A percentile compares a stretch with the other conserved stretches of the same genome.
Conservation (phyloP, 1,284 basidiomycete species). For the Laetiporus sulphureus region DNA sequence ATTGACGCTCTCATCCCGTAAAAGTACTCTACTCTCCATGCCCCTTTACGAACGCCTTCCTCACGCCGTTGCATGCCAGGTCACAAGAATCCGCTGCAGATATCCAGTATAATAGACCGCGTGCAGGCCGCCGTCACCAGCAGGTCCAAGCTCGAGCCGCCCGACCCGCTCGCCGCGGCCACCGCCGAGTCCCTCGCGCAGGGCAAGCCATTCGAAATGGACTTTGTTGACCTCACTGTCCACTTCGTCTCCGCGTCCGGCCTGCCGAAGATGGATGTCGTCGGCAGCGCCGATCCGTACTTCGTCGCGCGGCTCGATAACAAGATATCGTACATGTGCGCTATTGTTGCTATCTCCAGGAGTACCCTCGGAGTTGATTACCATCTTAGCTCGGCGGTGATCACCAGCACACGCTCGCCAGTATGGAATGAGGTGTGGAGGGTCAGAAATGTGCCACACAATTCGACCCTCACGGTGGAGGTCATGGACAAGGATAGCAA, state of each 20-base stretch:
- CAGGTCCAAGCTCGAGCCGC: slow-evolving; percentile 10
- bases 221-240: slow-evolving; percentile 44
- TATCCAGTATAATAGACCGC: slow-evolving; percentile 16
- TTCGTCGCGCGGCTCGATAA: slow-evolving; percentile 63
- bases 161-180: slow-evolving; percentile 10
- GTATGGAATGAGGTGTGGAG: slow-evolving; percentile 74
- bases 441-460: slow-evolving; percentile 61
- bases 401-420: slow-evolving; percentile 48
- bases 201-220: slow-evolving; percentile 8
- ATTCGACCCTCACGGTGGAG: slow-evolving; percentile 49
- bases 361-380: not conserved
- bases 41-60: too few species aligned
- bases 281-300: slow-evolving; percentile 64
- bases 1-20: too few species aligned
- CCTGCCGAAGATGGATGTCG: slow-evolving; percentile 64
- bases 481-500: slow-evolving; percentile 64
- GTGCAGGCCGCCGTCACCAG: slow-evolving; percentile 14
- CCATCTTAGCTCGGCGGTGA: slow-evolving; percentile 54
- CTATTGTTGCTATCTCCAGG: slow-evolving; percentile 10
- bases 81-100: slow-evolving; percentile 10
- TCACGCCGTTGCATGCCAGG: slow-evolving; percentile 7
- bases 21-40: too few species aligned
- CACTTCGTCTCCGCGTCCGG: slow-evolving; percentile 67
- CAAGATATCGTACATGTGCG: slow-evolving; percentile 54
- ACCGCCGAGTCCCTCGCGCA: slow-evolving; percentile 6